A percentile compares a stretch with the other conserved stretches of the same genome.
Evolutionary conservation across 2,329 filamentous ascomycete genomes (phyloP).

Genomic region (Colletotrichum tamarilloi): DNA sequence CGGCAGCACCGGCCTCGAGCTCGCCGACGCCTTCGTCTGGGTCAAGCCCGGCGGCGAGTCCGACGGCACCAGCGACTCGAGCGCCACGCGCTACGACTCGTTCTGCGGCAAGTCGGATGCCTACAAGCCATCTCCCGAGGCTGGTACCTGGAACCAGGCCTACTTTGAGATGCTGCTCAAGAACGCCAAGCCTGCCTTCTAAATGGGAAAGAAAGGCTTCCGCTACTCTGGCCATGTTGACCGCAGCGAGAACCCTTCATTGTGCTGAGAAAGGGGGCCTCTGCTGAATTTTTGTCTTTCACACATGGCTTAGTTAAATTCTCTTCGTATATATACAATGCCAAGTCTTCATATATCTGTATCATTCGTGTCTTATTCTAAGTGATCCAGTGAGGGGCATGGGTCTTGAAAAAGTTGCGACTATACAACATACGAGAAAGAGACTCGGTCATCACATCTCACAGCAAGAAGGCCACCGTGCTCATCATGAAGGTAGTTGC

Average conservation of each 20-base stretch:
- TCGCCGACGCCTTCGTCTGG: constrained; percentile 74
- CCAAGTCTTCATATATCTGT: not conserved
- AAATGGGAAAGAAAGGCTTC: not conserved
- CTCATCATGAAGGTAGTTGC: not conserved
- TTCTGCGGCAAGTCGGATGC: constrained; percentile 54
- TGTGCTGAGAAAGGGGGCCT: not conserved
- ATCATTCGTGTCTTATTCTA: not conserved
- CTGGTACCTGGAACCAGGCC: constrained; percentile 56
- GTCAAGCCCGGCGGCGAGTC: constrained; percentile 72
- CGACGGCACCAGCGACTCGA: constrained; percentile 50
- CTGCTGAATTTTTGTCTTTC: not conserved
- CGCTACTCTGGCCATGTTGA: not conserved
- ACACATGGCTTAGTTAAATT: not conserved
- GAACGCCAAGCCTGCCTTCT: constrained; percentile 36
- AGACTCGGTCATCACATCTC: not conserved
- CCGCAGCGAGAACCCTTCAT: not conserved
- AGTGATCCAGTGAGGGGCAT: not conserved
- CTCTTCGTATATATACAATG: not conserved
- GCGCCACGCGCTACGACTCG: constrained; percentile 48
- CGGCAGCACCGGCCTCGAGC: constrained; percentile 63
- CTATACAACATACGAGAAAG: not conserved
- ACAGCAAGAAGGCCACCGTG: not conserved
- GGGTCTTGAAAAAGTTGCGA: not conserved
- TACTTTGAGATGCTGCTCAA: constrained; percentile 41
- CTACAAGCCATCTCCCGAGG: constrained; percentile 62